Percentiles rank a stretch among this genome's conserved stretches.
Evolutionary conservation across 768 basidiomycete species (phyloP).

Genomic region (Kwoniella mangroviensis): DNA sequence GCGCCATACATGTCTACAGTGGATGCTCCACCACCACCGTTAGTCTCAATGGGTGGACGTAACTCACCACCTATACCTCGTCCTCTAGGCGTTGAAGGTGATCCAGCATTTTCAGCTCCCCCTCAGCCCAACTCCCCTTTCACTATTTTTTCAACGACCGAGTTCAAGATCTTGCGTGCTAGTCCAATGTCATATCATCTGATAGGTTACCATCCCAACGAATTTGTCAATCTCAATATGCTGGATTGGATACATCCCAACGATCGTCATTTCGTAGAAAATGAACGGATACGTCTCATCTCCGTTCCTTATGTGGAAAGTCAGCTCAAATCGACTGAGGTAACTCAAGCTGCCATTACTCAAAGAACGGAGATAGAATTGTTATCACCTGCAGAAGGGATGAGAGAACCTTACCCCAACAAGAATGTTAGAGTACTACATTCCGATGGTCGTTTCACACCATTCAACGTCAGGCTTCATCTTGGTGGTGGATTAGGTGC

Average conservation of each 20-base stretch:
- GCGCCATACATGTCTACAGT: conserved; percentile 27
- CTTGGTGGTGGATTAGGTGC: conserved; percentile 50
- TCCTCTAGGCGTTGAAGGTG: conserved; percentile 19
- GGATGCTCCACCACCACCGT: conserved; percentile 23
- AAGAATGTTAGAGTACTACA: conserved; percentile 43
- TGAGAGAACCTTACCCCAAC: conserved; percentile 51
- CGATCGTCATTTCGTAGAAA: conserved; percentile 38
- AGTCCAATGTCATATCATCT: conserved; percentile 31
- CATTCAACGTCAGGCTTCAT: conserved; percentile 50
- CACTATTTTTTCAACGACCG: conserved; percentile 50
- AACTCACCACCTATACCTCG: conserved; percentile 13
- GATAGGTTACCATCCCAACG: conserved; percentile 49
- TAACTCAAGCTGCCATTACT: conserved; percentile 36
- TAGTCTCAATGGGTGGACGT: conserved; percentile 9
- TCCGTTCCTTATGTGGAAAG: conserved; percentile 30
- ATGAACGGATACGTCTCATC: conserved; percentile 35
- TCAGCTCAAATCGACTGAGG: conserved; percentile 29
- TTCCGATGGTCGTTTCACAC: conserved; percentile 33
- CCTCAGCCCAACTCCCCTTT: conserved; percentile 30
- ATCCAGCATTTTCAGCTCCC: conserved; percentile 11
- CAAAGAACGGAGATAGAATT: conserved; percentile 39
- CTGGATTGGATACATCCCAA: conserved; percentile 45
- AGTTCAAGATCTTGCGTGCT: conserved; percentile 43
- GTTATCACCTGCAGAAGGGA: conserved; percentile 49
- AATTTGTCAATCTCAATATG: conserved; percentile 43